Evolutionary conservation across 139 green algal genomes (phyloP).

Genomic region (Mychonastes homosphaera): DNA sequence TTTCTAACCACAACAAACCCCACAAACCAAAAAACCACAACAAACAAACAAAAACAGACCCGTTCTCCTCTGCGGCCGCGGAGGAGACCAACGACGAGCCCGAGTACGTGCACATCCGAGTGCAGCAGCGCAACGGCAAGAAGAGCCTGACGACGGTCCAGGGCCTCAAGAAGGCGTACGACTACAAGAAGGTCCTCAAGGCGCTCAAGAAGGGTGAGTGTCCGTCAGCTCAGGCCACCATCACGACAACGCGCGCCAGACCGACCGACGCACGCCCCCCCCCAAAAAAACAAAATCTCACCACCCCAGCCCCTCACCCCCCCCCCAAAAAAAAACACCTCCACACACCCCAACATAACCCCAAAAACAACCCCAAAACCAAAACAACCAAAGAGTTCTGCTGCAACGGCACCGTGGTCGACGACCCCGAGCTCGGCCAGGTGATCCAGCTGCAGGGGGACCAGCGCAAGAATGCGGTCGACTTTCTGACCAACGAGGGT

Average conservation of each 20-base stretch:
- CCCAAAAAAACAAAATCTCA: too few relatives aligned
- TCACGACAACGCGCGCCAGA: background rate
- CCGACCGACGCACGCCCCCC: too few relatives aligned
- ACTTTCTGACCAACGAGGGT: slow-evolving; percentile 82
- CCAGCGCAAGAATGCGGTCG: slow-evolving; percentile 96
- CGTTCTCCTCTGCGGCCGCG: too few relatives aligned
- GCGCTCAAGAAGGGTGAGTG: slow-evolving; percentile 90
- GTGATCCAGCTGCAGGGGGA: slow-evolving; percentile 98
- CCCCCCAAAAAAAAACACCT: too few relatives aligned
- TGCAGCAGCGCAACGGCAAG: slow-evolving; percentile 95
- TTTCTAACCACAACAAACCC: too few relatives aligned
- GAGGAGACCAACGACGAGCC: too few relatives aligned
- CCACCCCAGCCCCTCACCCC: too few relatives aligned
- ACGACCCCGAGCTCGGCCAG: slow-evolving; percentile 88
- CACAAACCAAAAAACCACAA: too few relatives aligned
- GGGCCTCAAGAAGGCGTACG: slow-evolving; percentile 79
- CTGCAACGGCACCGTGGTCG: slow-evolving; percentile 98
- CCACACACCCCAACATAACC: too few relatives aligned
- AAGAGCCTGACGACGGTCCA: slow-evolving; percentile 97
- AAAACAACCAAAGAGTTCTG: slow-evolving; percentile 79
- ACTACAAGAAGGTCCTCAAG: slow-evolving; percentile 99
- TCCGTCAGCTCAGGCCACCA: background rate
- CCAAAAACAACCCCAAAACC: too few relatives aligned
- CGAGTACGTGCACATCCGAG: slow-evolving; percentile 80
- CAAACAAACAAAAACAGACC: too few relatives aligned